Evolutionary conservation across 2,329 filamentous ascomycete genomes (phyloP), one percentile per base, ranked within the genome.

Genomic region (Elsinoe necatrix): DNA sequence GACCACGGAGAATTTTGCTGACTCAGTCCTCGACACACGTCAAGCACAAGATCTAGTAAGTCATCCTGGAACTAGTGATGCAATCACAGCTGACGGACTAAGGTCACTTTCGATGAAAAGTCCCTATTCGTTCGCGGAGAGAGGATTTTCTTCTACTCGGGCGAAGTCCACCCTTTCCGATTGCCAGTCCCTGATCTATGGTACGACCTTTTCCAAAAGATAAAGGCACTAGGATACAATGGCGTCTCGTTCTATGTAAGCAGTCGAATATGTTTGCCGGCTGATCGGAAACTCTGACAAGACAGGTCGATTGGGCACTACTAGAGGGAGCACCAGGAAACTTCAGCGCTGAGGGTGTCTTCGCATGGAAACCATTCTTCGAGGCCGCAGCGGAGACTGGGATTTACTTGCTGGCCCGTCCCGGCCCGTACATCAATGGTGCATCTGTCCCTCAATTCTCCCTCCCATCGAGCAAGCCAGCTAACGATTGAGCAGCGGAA

Each of bases 221-320:
- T 92, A 68, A 90, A 86, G 69, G 84, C 87, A 0, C 71, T 90
- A 1, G 89, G 89, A 0, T 91, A 89, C 71, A 91, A 87, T 63
- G 80, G 81, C 45, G 85, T 91, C 1, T 89, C 86, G 0, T 89
- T 91, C 68, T 92, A 92, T 64, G 76, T 84, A 6, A 20, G 39
- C 39, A 21, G 6, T 42, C 39, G 1, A 12, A 42, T 8, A 42
- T 29, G 39, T 9, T 6, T 6, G 11, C 16, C 2, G 8, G 16
- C 16, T 42, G 16, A 16, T 11, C 39, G 20, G 4, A 20, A 8
- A 42, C 16, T 20, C 6, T 20, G 16, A 42, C 39, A 9, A 12
- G 8, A 21, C 16, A 42, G 39, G 39, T 42, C 16, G 80, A 91
- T 63, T 95, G 87, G 89, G 86, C 85, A 2, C 73, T 92, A 1